These are phyloP conservation scores for Tetrahymena borealis DNA, from an alignment of 73 alveolate species.

Conservation along the genomic window DNA sequence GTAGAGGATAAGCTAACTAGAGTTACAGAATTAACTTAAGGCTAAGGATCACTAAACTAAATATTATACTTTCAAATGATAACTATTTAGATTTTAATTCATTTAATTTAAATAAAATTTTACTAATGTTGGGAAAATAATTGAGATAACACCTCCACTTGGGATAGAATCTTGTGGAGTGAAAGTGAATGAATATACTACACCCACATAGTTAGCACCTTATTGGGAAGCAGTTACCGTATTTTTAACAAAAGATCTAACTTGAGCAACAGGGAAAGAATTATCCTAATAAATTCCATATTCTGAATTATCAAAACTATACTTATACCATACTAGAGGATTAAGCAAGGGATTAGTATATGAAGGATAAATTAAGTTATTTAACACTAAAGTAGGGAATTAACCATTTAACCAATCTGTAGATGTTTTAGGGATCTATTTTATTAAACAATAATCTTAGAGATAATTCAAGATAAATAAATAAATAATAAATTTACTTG, in stretches of 20 bases:
- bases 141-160: not conserved
- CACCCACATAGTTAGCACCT: not conserved
- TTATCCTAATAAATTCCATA: not conserved
- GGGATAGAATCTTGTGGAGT: not conserved
- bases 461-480: not conserved
- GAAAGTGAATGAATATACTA: not conserved
- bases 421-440: not conserved
- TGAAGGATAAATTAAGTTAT: not conserved
- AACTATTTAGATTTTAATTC: not conserved
- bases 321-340: not conserved
- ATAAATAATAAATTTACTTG: not conserved
- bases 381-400: not conserved
- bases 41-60: not conserved
- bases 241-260: not conserved
- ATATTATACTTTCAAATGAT: not conserved
- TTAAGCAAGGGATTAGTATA: not conserved
- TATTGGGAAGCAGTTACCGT: not conserved
- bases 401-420: not conserved
- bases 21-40: not conserved
- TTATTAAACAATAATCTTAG: not conserved
- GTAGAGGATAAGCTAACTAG: not conserved
- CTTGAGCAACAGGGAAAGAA: not conserved
- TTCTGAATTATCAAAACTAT: not conserved
- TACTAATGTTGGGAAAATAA: not conserved
- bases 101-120: not conserved